phyloP scores from a whole-genome alignment of 495 filamentous ascomycete genomes.

The Cladorrhinum samala region DNA sequence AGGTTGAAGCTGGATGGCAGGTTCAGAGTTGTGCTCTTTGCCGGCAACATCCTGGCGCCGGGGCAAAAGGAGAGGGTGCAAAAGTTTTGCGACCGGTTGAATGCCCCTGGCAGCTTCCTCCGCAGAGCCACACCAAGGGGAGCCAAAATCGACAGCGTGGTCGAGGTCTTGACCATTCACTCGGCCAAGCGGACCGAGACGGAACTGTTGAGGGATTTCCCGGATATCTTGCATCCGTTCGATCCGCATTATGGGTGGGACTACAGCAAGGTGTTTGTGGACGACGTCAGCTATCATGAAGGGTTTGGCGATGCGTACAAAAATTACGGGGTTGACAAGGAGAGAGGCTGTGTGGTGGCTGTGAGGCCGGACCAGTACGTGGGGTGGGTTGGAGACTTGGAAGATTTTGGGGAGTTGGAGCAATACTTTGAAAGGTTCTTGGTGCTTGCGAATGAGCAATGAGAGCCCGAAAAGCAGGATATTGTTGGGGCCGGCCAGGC shows the following conservation, averaged over 20 bases:
- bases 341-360: constrained; percentile 53
- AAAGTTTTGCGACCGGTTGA: constrained; percentile 37
- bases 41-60: constrained; percentile 47
- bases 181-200: constrained; percentile 43
- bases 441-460: constrained; percentile 19
- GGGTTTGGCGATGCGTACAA: constrained; percentile 57
- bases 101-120: constrained; percentile 30
- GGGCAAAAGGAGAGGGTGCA: constrained; percentile 42
- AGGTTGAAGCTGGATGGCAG: constrained; percentile 48
- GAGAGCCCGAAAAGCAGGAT: no score
- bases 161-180: constrained; percentile 60
- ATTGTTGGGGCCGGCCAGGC: no score
- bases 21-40: constrained; percentile 61
- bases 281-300: constrained; percentile 55
- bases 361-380: constrained; percentile 61
- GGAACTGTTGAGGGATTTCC: constrained; percentile 52
- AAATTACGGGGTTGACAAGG: constrained; percentile 54
- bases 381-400: constrained; percentile 48
- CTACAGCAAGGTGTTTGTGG: constrained; percentile 60
- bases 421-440: constrained; percentile 32
- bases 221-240: constrained; percentile 50
- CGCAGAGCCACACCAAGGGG: constrained; percentile 39
- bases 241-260: constrained; percentile 56
- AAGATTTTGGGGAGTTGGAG: constrained; percentile 42
- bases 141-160: constrained; percentile 32